Conservation (phyloP, 2,329 filamentous ascomycete species). For the Parastagonospora nodorum region DNA sequence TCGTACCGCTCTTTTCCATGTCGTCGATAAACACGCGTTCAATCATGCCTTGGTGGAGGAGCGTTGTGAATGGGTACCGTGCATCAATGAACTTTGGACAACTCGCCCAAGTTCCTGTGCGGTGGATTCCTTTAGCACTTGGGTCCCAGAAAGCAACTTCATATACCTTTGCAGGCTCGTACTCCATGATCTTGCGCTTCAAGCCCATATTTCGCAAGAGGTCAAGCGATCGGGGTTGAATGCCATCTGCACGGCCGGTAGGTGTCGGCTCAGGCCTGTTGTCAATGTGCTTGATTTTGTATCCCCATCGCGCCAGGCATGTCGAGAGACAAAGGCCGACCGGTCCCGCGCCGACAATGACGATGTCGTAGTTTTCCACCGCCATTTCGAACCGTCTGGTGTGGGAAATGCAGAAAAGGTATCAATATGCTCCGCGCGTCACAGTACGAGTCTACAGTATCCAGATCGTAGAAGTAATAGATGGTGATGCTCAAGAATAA, state of each 20-base stretch:
- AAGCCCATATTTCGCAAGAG: slow-evolving; percentile 87
- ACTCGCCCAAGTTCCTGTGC: slow-evolving; percentile 77
- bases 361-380: slow-evolving; percentile 65
- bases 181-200: slow-evolving; percentile 84
- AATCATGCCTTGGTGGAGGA: slow-evolving; percentile 67
- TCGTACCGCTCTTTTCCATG: slow-evolving; percentile 62
- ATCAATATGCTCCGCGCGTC: slow-evolving; percentile 2
- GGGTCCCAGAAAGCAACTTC: slow-evolving; percentile 72
- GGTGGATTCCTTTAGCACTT: slow-evolving; percentile 57
- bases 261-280: slow-evolving; percentile 83
- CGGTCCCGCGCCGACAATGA: slow-evolving; percentile 88
- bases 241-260: slow-evolving; percentile 87
- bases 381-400: slow-evolving; percentile 13
- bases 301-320: slow-evolving; percentile 88
- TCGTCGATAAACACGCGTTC: slow-evolving; percentile 67
- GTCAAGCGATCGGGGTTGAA: slow-evolving; percentile 87
- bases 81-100: slow-evolving; percentile 81
- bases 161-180: slow-evolving; percentile 84
- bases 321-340: slow-evolving; percentile 87
- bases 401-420: background rate
- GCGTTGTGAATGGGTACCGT: slow-evolving; percentile 66
- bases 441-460: slow-evolving; percentile 1
- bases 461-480: slow-evolving; percentile 4
- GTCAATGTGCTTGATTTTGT: slow-evolving; percentile 94
- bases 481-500: slow-evolving; percentile 7